phyloP scores from a whole-genome alignment of 805 yeast species.

The Cyberlindnera nakhonratchasimensis region DNA sequence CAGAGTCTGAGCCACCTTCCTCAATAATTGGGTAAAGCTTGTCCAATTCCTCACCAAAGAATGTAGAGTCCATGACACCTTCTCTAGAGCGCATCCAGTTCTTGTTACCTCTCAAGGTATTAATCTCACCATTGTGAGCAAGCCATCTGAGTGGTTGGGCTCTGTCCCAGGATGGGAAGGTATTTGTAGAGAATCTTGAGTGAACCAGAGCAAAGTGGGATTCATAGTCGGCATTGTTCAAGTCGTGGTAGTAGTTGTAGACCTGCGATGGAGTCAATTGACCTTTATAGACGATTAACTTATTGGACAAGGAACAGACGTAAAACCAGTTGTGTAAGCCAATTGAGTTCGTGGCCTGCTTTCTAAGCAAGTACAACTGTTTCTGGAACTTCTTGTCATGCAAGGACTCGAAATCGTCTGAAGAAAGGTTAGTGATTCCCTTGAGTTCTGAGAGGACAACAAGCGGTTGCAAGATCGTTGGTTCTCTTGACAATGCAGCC shows the following conservation, averaged over 20 bases:
- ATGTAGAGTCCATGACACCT: conserved; percentile 86
- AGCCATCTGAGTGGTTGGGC: conserved; percentile 97
- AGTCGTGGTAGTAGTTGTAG: conserved; percentile 89
- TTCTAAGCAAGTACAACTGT: conserved; percentile 80
- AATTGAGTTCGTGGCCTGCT: conserved; percentile 84
- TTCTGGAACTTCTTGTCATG: conserved; percentile 72
- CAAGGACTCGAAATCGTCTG: conserved; percentile 51
- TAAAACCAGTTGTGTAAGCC: conserved; percentile 97
- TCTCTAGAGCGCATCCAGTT: conserved; percentile 99
- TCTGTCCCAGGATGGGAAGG: conserved; percentile 99
- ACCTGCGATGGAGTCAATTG: conserved; percentile 97
- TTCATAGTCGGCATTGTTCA: conserved; percentile 86
- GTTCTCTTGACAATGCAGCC: conserved; percentile 91
- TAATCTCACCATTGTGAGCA: conserved; percentile 98
- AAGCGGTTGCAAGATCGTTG: conserved; percentile 88
- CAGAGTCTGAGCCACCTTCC: conserved; percentile 98
- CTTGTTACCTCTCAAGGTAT: conserved; percentile 94
- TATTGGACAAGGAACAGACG: conserved; percentile 86
- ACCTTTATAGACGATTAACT: conserved; percentile 94
- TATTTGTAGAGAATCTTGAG: conserved; percentile 95
- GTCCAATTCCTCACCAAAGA: conserved; percentile 90
- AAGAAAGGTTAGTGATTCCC: conserved; percentile 35
- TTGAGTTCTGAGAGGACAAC: conserved; percentile 60
- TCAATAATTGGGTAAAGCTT: conserved; percentile 91
- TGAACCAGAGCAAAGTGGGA: conserved; percentile 96